A percentile compares a stretch with the other conserved stretches of the same genome.
Conservation (phyloP, 176 grass and related monocot genomes). For the Oryza officinalis region DNA sequence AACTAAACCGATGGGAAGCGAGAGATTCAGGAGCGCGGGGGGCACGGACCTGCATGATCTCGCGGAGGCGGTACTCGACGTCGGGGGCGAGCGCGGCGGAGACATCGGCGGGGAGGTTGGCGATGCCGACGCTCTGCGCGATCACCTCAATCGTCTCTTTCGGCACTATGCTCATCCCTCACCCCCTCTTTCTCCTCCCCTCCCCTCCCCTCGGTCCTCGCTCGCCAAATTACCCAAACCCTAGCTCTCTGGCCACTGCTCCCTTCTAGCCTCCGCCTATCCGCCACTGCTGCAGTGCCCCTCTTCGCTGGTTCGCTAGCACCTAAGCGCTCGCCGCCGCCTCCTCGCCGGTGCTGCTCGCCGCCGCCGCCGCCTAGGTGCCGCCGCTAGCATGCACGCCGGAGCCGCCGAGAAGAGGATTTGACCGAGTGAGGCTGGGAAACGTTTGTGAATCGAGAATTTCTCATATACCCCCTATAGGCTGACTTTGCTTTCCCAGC, state of each 20-base stretch:
- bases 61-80: slow-evolving; percentile 93
- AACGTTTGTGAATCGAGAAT: not conserved
- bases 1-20: not conserved
- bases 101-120: slow-evolving; percentile 72
- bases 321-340: not conserved
- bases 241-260: slow-evolving; percentile 26
- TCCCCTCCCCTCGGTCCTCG: slow-evolving; percentile 4
- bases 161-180: slow-evolving; percentile 77
- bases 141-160: slow-evolving; percentile 96
- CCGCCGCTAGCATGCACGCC: not conserved
- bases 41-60: slow-evolving; percentile 80
- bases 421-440: not conserved
- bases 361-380: too few species aligned
- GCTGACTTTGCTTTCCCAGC: too few species aligned
- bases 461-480: too few species aligned
- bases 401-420: not conserved
- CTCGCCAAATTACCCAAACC: not conserved
- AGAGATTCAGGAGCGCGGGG: too few species aligned
- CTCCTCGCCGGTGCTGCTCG: not conserved
- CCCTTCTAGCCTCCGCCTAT: not conserved
- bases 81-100: slow-evolving; percentile 69
- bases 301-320: not conserved
- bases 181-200: not conserved
- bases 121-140: slow-evolving; percentile 83
- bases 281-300: not conserved